phyloP scores from a whole-genome alignment of 2,329 filamentous ascomycete species.

The Talaromyces sp. region DNA sequence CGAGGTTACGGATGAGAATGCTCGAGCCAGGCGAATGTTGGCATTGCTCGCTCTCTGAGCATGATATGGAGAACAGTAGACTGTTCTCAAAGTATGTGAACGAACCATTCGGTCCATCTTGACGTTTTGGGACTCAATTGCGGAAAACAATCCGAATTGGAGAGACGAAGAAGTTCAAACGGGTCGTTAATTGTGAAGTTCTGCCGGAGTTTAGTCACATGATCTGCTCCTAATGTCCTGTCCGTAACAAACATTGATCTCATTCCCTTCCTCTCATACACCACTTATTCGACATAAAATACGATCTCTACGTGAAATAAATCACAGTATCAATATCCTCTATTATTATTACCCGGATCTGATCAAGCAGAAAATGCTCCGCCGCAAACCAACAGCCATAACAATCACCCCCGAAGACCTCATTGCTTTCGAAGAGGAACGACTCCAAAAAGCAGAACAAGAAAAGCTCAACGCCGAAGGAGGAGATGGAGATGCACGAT shows the following conservation, averaged over 20 bases:
- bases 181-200: neutral
- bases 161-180: neutral
- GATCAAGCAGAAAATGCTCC: slow-evolving; percentile 36
- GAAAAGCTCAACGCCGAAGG: slow-evolving; percentile 18
- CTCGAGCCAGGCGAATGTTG: slow-evolving; percentile 1
- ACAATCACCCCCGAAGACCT: slow-evolving; percentile 47
- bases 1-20: slow-evolving; percentile 1
- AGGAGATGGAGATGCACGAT: slow-evolving; percentile 4
- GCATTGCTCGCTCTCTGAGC: slow-evolving; percentile 2
- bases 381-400: slow-evolving; percentile 48
- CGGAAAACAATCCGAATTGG: neutral
- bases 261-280: neutral
- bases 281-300: neutral
- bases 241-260: neutral
- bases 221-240: too few species aligned
- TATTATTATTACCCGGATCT: neutral
- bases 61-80: neutral
- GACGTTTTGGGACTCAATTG: neutral
- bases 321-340: neutral
- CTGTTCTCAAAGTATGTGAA: neutral
- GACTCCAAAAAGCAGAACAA: slow-evolving; percentile 25
- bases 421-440: slow-evolving; percentile 42
- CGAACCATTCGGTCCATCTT: slow-evolving; percentile 8
- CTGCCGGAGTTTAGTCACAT: slow-evolving; percentile 3
- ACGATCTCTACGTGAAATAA: too few species aligned